Conservation (phyloP, 2,329 filamentous ascomycete genomes). For the Pestalotiopsis sp. region DNA sequence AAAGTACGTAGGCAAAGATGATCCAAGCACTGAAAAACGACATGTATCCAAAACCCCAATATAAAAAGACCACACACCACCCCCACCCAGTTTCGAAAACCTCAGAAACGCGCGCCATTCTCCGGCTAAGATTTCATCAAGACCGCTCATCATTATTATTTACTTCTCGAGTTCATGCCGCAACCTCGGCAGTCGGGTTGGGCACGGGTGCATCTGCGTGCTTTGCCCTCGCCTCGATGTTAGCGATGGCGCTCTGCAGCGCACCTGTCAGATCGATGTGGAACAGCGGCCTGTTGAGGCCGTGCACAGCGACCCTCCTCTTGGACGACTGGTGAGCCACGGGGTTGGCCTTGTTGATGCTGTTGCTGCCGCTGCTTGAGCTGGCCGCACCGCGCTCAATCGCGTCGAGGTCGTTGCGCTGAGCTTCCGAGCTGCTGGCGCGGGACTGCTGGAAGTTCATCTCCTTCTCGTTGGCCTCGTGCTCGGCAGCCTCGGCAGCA, state of each 20-base stretch:
- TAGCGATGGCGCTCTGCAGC: conserved; percentile 82
- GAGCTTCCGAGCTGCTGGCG: conserved; percentile 7
- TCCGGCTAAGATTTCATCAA: background rate
- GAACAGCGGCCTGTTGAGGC: conserved; percentile 89
- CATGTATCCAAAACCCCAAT: background rate
- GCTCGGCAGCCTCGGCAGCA: conserved; percentile 70
- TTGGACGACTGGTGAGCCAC: conserved; percentile 36
- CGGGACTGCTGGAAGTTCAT: conserved; percentile 18
- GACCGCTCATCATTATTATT: background rate
- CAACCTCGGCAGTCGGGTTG: background rate
- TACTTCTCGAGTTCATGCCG: background rate
- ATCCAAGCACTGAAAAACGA: background rate
- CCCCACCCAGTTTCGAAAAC: background rate
- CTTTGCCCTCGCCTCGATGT: conserved; percentile 61
- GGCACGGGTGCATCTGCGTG: conserved; percentile 26
- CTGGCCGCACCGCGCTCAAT: conserved; percentile 22
- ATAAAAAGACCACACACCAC: background rate
- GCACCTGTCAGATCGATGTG: conserved; percentile 91
- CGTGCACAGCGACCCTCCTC: conserved; percentile 71
- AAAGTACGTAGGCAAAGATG: background rate
- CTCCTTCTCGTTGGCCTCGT: conserved; percentile 59
- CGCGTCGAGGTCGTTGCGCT: conserved; percentile 24
- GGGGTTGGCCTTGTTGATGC: conserved; percentile 21
- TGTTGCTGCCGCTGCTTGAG: conserved; percentile 26
- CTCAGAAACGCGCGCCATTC: background rate